These are phyloP conservation scores for Hymenoscyphus fraxineus DNA, from an alignment of 2,329 filamentous ascomycete species.

Conservation along the genomic window DNA sequence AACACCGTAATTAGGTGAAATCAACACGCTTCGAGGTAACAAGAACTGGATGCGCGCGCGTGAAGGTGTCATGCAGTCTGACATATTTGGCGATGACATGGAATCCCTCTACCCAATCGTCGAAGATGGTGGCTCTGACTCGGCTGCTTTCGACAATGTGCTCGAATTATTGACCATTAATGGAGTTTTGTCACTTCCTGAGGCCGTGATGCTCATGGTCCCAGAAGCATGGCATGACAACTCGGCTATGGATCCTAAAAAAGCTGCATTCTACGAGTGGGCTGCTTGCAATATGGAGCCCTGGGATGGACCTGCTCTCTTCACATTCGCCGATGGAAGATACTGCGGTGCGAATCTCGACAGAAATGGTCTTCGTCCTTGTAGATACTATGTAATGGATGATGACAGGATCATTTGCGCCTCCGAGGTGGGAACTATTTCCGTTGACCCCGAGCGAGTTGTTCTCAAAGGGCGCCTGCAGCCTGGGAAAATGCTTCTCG, in stretches of 20 bases:
- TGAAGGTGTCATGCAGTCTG: constrained; percentile 90
- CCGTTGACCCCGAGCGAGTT: constrained; percentile 83
- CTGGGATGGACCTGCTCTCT: constrained; percentile 94
- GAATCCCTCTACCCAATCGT: constrained; percentile 90
- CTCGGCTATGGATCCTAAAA: constrained; percentile 83
- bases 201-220: constrained; percentile 98
- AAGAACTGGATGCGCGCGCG: constrained; percentile 99
- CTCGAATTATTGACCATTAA: constrained; percentile 92
- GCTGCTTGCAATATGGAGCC: constrained; percentile 98
- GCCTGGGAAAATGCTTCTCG: constrained; percentile 92
- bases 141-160: constrained; percentile 95
- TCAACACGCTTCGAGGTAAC: constrained; percentile 94
- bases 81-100: constrained; percentile 87
- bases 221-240: constrained; percentile 98
- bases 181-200: constrained; percentile 87
- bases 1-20: constrained; percentile 58
- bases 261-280: constrained; percentile 98
- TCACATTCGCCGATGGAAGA: constrained; percentile 93
- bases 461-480: constrained; percentile 91
- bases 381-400: constrained; percentile 94
- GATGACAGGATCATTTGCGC: constrained; percentile 97
- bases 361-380: constrained; percentile 90
- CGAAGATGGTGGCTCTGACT: constrained; percentile 94
- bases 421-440: constrained; percentile 91
- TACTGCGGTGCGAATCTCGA: constrained; percentile 97